These are phyloP conservation scores for Colletotrichum neosansevieriae DNA, from an alignment of 2,329 filamentous ascomycete species.

Conservation along the genomic window DNA sequence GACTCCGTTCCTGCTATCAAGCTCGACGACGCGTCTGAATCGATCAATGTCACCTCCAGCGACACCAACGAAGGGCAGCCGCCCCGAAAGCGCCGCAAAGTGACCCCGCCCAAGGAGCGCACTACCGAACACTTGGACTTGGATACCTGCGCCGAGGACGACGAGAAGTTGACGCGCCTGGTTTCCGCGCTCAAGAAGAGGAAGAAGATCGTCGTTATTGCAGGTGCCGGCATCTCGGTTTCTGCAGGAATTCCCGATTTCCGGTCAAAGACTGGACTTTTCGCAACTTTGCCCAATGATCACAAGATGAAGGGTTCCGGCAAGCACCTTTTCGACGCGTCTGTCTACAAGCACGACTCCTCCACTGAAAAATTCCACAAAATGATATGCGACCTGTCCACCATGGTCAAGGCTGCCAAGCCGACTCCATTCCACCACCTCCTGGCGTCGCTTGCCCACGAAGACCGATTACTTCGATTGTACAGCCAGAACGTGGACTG, in stretches of 20 bases:
- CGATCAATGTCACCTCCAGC: conserved; percentile 44
- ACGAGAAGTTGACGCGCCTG: conserved; percentile 74
- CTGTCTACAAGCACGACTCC: conserved; percentile 92
- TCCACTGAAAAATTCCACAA: conserved; percentile 93
- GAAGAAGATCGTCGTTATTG: conserved; percentile 96
- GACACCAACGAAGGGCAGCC: conserved; percentile 76
- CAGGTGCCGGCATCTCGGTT: conserved; percentile 96
- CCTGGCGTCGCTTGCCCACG: conserved; percentile 87
- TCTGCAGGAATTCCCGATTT: conserved; percentile 98
- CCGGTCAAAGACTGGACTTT: conserved; percentile 89
- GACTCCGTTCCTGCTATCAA: conserved; percentile 47
- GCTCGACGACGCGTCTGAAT: conserved; percentile 41
- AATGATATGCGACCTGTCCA: conserved; percentile 92
- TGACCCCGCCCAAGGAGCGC: conserved; percentile 71
- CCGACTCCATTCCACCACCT: conserved; percentile 95
- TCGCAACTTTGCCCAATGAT: conserved; percentile 84
- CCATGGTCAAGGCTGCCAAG: conserved; percentile 79
- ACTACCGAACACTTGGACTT: conserved; percentile 88
- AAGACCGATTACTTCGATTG: conserved; percentile 87
- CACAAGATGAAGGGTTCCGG: conserved; percentile 94
- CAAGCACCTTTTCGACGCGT: conserved; percentile 96
- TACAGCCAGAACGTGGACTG: conserved; percentile 99
- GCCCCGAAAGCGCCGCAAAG: conserved; percentile 81
- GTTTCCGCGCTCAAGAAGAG: conserved; percentile 83
- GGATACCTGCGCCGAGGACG: conserved; percentile 57